Base-by-base conservation (phyloP, 2,329 filamentous ascomycete species). In the Ascochyta pisi region DNA sequence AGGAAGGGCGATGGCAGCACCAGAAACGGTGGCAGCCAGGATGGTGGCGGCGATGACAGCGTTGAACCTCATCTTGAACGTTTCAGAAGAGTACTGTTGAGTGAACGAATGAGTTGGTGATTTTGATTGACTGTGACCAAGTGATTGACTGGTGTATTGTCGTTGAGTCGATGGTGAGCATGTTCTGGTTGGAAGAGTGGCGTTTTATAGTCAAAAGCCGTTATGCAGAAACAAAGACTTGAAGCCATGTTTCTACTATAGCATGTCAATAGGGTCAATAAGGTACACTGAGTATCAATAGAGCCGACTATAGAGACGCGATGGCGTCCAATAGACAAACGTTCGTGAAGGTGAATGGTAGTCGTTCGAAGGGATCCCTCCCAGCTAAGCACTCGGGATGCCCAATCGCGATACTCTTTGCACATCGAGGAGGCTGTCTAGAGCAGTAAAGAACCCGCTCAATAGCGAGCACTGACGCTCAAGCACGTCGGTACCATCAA, bases 21-120 rank as follows among this genome's bases (percentile, higher is more conserved):
- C 71, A 57, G 74, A 69, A 61, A 74, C 69, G 65, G 76, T 75
- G 45, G 75, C 75, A 48, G 77, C 76, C 44, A 82, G 57, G 46
- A 80, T 67, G 47, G 72, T 64, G 50, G 78, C 72, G 43, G 76
- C 65, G 49, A 81, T 64, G 48, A 81, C 53, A 50, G 75, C 66
- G 61, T 77, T 71, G 68, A 82, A 63, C 76, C 81, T 83, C 82
- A 84, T 84, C 49, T 54, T 77, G 69, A 64, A 55, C 42, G 47
- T 49, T 61, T 54, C 52, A 68, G 60, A 51, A 60, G 63, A 59
- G 42, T 35, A 41, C 34, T 37, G 31, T 49, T 16, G 23, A 55
- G 52, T 40, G 53, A 52, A 48, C 61, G 57, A 57, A 58, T 31
- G 31, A 56, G 54, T 50, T 39, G 58, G 26, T 40, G n/a, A 24